Base-by-base conservation (phyloP, 1,284 basidiomycete genomes). In the Cutaneotrichosporon curvatum region DNA sequence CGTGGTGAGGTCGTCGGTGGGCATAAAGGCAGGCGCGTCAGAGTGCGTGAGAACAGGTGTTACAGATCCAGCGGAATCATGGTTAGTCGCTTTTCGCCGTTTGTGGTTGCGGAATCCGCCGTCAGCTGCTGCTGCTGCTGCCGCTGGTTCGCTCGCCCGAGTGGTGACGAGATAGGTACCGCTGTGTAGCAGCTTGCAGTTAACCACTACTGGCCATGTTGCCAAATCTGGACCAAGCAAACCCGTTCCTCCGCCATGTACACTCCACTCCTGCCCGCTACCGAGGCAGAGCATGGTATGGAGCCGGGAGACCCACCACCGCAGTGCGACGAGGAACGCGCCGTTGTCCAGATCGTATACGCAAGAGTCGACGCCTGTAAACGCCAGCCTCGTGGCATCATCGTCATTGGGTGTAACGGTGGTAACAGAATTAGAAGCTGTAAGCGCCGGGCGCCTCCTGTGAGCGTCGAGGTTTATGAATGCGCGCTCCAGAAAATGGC, bases 301-400 rank as follows among this genome's bases (percentile, higher is more conserved):
- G 3, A 61, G 40, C 14, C 63, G 49, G 2, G 55, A 45, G 21
- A 63, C 42, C 53, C 59, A 66, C 46, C 61, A 68, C 5, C 64
- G 54, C 15, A 62, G 4, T 8, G 59, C 56, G 4, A 58, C 53
- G 5, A 25, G n/a, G 36, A 65, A 60, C 0, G 32, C 52, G 3
- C 52, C 50, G n/a, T 40, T 16, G 10, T 34, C 28, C 7, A n/a
- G 15, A 8, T 32, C 25, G 22, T 54, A 63, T 3, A 60, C 34
- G 2, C 30, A n/a, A 2, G 45, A 44, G 25, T 51, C 47, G 21
- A 63, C 30, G 16, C 57, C 58, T 20, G 40, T 41, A 37, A 59
- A 65, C 6, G 50, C 49, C 11, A 60, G 48, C 4, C 7, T 10
- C 15, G 11, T 3, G 3, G 28, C 5, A n/a, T 28, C 25, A 7